Conservation (phyloP, 2,329 filamentous ascomycete species). For the Pezicula rhizophila region DNA sequence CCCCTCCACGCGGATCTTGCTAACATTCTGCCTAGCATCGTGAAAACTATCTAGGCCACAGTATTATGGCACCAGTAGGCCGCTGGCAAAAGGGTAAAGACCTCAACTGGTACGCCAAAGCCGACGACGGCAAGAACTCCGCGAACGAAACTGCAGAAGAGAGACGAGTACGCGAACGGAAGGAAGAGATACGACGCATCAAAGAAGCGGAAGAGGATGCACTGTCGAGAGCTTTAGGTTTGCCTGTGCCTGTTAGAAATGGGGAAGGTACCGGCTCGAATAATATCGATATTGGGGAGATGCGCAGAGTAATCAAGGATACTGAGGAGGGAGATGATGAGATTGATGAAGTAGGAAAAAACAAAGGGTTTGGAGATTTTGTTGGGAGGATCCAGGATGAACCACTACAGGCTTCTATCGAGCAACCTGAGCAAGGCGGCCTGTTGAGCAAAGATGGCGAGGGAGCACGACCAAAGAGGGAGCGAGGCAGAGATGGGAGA, state of each 20-base stretch:
- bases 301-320: slow-evolving; percentile 48
- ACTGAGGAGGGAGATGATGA: slow-evolving; percentile 34
- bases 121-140: slow-evolving; percentile 40
- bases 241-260: slow-evolving; percentile 59
- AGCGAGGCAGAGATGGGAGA: slow-evolving; percentile 25
- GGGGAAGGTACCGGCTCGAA: slow-evolving; percentile 55
- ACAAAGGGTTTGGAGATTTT: slow-evolving; percentile 25
- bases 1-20: neutral
- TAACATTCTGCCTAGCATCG: slow-evolving; percentile 54
- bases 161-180: slow-evolving; percentile 53
- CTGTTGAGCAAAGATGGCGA: slow-evolving; percentile 8
- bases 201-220: slow-evolving; percentile 94
- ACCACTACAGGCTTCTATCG: slow-evolving; percentile 2
- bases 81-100: slow-evolving; percentile 63
- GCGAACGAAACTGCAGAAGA: slow-evolving; percentile 55
- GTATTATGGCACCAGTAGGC: slow-evolving; percentile 67
- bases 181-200: slow-evolving; percentile 72
- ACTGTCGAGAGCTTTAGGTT: slow-evolving; percentile 72
- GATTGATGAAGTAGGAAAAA: slow-evolving; percentile 21
- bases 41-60: slow-evolving; percentile 76
- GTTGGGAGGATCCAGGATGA: slow-evolving; percentile 21
- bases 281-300: slow-evolving; percentile 58
- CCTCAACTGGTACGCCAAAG: slow-evolving; percentile 61
- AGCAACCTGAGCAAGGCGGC: slow-evolving; percentile 14
- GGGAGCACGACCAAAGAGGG: slow-evolving; percentile 13